Evolutionary conservation across 306 rosid genomes (phyloP), one percentile per base, ranked within the genome.

Genomic region (Sophora flavescens): DNA sequence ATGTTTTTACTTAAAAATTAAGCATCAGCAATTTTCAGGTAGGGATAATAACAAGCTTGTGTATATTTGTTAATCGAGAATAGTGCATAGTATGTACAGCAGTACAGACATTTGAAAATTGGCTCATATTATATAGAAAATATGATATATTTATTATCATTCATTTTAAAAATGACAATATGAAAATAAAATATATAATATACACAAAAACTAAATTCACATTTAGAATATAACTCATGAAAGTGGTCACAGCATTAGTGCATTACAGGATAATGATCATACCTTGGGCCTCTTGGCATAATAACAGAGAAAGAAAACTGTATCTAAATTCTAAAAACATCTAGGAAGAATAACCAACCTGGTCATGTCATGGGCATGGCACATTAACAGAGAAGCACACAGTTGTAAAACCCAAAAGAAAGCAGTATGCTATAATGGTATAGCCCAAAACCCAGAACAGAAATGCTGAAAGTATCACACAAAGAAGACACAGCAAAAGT

Each of bases 341-440:
- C 13, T 10, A 5, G 57, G 59, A 73, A 28, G 68, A 15, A n/a
- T n/a, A 5, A 6, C 13, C 65, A 38, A 38, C 39, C 64, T 54
- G 64, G 52, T 15, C 18, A 18, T 51, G 41, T 10, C 65, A 59
- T 54, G 64, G 52, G 6, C 18, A 18, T 51, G 41, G 17, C 65
- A 59, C 41, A 59, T 30, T 32, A 30, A 5, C 36, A 32, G 6
- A 51, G 57, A n/a, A 51, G 42, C 41, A 62, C 5, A n/a, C 32
- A 70, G 62, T 30, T 30, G 32, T 51, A 16, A 12, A 70, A 35
- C 75, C 75, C 35, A 51, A 70, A 32, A 52, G 42, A 51, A 32
- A 69, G 17, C 14, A 48, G 48, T 50, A 28, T 2, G 32, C 39
- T 10, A 59, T 48, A 28, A 6, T n/a, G 35, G 58, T 6, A 67